Evolutionary conservation across 1,284 basidiomycete genomes (phyloP), one percentile per base, ranked within the genome.

Genomic region (Cryptococcus sp.): DNA sequence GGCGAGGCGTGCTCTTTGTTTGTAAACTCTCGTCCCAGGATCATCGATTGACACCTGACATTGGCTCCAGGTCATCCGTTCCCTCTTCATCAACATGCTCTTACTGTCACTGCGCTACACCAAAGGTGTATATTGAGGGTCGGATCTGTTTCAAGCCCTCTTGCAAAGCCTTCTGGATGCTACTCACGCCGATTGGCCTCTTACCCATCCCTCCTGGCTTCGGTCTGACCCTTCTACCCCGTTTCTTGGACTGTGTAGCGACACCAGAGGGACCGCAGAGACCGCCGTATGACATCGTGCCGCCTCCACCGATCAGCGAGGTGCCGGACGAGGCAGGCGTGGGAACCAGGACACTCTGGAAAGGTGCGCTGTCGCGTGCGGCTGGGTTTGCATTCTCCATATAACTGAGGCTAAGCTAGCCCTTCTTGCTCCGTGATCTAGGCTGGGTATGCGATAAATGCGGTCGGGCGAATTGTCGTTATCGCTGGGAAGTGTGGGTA

Each of bases 391-490:
- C 6, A 25, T 23, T 38, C 22, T 20, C 35, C 50, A 62, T 54
- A 63, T 17, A n/a, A n/a, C 15, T 1, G 17, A 47, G 35, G 25
- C 8, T 23, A 35, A n/a, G 16, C 25, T 47, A 2, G 27, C 15
- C 25, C 10, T 19, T 11, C 27, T 22, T n/a, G 49, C 19, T 19
- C 13, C 16, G 5, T 5, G 3, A 13, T 8, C 10, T 50, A 72
- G 71, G 72, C 10, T 76, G 72, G 72, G 72, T 75, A 5, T 76
- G 74, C 47, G 48, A 50, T 13, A 52, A 38, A 19, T 76, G 74
- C 47, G 71, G 70, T 6, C 57, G 74, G n/a, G 74, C 74, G 2
- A 76, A 76, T 62, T 73, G 71, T 50, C 65, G 75, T 39, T 71
- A 67, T 51, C 59, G 71, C 10, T 76, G 75, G 75, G 73, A 76